Evolutionary conservation across 306 rosid genomes (phyloP).

Genomic region (Macrotyloma uniflorum): DNA sequence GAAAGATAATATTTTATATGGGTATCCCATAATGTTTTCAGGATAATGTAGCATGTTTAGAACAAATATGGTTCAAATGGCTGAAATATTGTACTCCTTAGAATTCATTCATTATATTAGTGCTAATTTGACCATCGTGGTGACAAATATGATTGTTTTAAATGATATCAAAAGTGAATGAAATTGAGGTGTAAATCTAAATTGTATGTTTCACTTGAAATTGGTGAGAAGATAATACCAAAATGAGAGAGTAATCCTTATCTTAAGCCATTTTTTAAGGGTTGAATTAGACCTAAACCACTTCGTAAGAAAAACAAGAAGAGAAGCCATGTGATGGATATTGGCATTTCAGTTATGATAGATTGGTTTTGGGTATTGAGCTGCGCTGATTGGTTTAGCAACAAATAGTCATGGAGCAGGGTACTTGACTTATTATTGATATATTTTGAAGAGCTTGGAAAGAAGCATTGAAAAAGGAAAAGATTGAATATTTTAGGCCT

Average conservation of each 20-base stretch:
- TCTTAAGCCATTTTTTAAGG: too few species aligned
- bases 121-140: not conserved
- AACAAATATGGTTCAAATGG: not conserved
- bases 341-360: not conserved
- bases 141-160: not conserved
- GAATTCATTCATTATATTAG: not conserved
- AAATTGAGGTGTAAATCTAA: not conserved
- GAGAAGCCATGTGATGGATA: not conserved
- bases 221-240: not conserved
- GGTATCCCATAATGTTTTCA: not conserved
- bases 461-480: not conserved
- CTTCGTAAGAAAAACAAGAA: not conserved
- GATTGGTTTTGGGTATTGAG: not conserved
- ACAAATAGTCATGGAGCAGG: not conserved
- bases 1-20: not conserved
- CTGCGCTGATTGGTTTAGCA: not conserved
- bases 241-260: too few species aligned
- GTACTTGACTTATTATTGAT: not conserved
- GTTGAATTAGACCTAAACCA: too few species aligned
- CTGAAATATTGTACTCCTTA: not conserved
- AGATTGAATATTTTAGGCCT: not conserved
- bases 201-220: not conserved
- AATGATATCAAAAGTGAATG: not conserved
- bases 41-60: not conserved
- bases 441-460: not conserved